Evolutionary conservation across 805 yeast genomes (phyloP).

Genomic region (Candida methanosorbosa): DNA sequence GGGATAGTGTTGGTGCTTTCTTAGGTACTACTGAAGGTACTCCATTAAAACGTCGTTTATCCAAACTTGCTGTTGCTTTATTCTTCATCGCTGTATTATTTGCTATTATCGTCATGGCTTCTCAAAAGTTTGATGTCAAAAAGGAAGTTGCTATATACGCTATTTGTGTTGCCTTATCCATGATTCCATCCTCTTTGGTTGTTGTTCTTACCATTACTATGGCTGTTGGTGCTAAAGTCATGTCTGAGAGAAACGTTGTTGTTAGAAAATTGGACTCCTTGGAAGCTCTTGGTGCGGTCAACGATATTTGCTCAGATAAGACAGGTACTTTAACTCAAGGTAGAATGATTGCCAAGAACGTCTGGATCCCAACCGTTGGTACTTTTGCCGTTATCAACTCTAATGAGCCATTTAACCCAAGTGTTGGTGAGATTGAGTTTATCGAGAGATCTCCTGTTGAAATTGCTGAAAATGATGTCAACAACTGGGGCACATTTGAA

Average conservation of each 20-base stretch:
- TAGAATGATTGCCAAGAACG: slow-evolving; percentile 63
- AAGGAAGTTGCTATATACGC: slow-evolving; percentile 83
- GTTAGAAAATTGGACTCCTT: slow-evolving; percentile 71
- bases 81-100: slow-evolving; percentile 75
- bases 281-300: slow-evolving; percentile 72
- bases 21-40: slow-evolving; percentile 76
- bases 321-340: slow-evolving; percentile 81
- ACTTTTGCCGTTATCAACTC: slow-evolving; percentile 45
- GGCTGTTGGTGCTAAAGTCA: slow-evolving; percentile 73
- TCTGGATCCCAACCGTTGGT: slow-evolving; percentile 61
- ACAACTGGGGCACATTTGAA: slow-evolving; percentile 23
- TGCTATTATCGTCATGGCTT: slow-evolving; percentile 81
- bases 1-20: slow-evolving; percentile 54
- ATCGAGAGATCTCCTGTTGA: slow-evolving; percentile 28
- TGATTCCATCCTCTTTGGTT: slow-evolving; percentile 75
- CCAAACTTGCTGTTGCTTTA: slow-evolving; percentile 66
- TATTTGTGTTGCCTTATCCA: slow-evolving; percentile 72
- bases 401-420: slow-evolving; percentile 57
- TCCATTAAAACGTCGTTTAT: slow-evolving; percentile 67
- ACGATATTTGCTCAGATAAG: slow-evolving; percentile 75
- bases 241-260: slow-evolving; percentile 63
- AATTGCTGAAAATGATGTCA: slow-evolving; percentile 26
- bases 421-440: slow-evolving; percentile 37
- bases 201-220: slow-evolving; percentile 80
- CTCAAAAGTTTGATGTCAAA: slow-evolving; percentile 68